Conservation (phyloP, 2,329 filamentous ascomycete species). For the Trichoderma atroviride region DNA sequence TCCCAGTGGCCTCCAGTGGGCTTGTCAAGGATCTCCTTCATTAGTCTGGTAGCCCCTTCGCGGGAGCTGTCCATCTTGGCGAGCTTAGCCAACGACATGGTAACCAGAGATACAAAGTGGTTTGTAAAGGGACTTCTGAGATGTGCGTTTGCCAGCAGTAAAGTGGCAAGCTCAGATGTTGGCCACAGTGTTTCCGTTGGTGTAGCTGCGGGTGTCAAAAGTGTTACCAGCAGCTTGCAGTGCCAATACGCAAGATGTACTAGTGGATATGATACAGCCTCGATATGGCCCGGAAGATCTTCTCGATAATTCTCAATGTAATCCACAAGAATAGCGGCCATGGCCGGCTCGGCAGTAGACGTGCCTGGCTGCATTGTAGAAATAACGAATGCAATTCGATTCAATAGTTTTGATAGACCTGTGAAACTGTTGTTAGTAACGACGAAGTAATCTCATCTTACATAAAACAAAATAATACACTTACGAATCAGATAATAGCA, state of each 20-base stretch:
- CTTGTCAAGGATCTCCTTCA: conserved; percentile 60
- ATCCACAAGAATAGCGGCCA: conserved; percentile 42
- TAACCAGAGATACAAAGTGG: conserved; percentile 64
- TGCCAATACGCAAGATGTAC: conserved; percentile 73
- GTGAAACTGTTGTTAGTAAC: conserved; percentile 27
- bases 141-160: conserved; percentile 58
- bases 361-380: conserved; percentile 41
- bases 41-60: conserved; percentile 58
- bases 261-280: conserved; percentile 54
- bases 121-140: conserved; percentile 66
- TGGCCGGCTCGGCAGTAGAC: conserved; percentile 39
- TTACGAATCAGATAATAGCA: conserved; percentile 68
- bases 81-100: conserved; percentile 64
- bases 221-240: conserved; percentile 64
- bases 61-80: conserved; percentile 56
- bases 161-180: conserved; percentile 59
- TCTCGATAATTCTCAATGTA: conserved; percentile 65
- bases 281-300: conserved; percentile 60
- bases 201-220: conserved; percentile 59
- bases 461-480: conserved; percentile 40
- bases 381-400: conserved; percentile 44
- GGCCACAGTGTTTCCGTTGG: conserved; percentile 62
- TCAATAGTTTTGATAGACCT: conserved; percentile 62
- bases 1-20: conserved; percentile 60
- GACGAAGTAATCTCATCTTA: too few relatives aligned